phyloP scores from a whole-genome alignment of 108 stramenopile species.

The Asterionellopsis glacialis region DNA sequence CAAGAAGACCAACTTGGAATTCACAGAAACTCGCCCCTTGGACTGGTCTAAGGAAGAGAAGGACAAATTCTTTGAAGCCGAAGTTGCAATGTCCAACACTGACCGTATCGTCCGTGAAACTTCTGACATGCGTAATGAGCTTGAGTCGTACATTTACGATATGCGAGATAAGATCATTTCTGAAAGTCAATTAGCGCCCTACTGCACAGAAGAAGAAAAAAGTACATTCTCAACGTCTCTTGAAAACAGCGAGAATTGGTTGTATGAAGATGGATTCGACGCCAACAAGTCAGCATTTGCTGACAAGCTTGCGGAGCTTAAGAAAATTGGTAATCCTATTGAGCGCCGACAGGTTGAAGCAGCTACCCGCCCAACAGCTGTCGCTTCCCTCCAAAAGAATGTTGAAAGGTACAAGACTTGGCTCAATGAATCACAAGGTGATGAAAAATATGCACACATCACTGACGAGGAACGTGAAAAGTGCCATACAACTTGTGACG shows the following conservation, averaged over 20 bases:
- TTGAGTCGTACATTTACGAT: constrained; percentile 97
- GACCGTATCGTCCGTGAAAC: constrained; percentile 94
- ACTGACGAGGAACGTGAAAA: constrained; percentile 83
- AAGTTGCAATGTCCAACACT: constrained; percentile 82
- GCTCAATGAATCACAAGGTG: constrained; percentile 65
- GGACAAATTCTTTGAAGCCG: constrained; percentile 71
- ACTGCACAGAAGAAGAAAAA: constrained; percentile 83
- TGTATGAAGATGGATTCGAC: constrained; percentile 98
- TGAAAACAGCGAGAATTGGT: constrained; percentile 92
- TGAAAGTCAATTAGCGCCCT: constrained; percentile 67
- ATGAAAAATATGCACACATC: constrained; percentile 86
- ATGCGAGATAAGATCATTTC: constrained; percentile 96
- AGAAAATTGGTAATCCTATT: constrained; percentile 82
- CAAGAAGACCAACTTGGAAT: constrained; percentile 86
- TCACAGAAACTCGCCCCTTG: constrained; percentile 55
- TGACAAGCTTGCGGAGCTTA: constrained; percentile 84
- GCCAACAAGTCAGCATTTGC: constrained; percentile 90
- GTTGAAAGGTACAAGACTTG: constrained; percentile 84
- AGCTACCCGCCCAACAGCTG: constrained; percentile 60
- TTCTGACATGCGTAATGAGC: constrained; percentile 95
- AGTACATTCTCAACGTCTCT: constrained; percentile 55
- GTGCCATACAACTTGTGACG: constrained; percentile 67
- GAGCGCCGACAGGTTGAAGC: constrained; percentile 81
- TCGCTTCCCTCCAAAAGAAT: constrained; percentile 64
- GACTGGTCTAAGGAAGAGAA: constrained; percentile 80